A percentile compares a stretch with the other conserved stretches of the same genome.
phyloP scores from a whole-genome alignment of 495 filamentous ascomycete genomes.

The Xanthoparmelia taractica region DNA sequence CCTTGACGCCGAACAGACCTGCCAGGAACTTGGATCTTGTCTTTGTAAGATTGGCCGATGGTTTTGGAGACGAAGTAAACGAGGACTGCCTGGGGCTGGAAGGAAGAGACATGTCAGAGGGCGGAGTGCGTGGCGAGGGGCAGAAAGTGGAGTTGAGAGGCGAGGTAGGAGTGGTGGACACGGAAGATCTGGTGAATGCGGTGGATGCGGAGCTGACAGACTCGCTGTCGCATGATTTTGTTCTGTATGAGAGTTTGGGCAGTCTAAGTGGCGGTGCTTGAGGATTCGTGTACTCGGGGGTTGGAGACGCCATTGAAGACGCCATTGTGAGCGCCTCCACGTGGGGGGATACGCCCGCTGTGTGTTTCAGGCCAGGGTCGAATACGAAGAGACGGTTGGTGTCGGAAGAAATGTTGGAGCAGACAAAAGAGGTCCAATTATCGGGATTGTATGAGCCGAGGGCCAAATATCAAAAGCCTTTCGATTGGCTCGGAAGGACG shows the following conservation, averaged over 20 bases:
- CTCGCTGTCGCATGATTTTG: not conserved
- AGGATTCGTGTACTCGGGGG: not conserved
- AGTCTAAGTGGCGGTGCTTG: not conserved
- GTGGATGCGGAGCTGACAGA: slow-evolving; percentile 5
- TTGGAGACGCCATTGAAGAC: not conserved
- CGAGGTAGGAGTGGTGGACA: slow-evolving; percentile 5
- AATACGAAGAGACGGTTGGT: not conserved
- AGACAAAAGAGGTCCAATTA: not conserved
- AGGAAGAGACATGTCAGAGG: slow-evolving; percentile 8
- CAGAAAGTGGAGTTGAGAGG: slow-evolving; percentile 12
- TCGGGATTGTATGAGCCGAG: not conserved
- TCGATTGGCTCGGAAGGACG: not conserved
- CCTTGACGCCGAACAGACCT: slow-evolving; percentile 26
- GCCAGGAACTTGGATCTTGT: slow-evolving; percentile 23
- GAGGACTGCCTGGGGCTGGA: slow-evolving; percentile 5
- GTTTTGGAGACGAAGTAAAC: slow-evolving; percentile 6
- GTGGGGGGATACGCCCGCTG: not conserved
- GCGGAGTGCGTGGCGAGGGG: slow-evolving; percentile 6
- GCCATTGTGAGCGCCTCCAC: slow-evolving; percentile 8
- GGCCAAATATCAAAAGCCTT: not conserved
- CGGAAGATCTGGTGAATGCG: not conserved
- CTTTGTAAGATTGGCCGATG: slow-evolving; percentile 8
- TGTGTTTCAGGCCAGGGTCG: not conserved
- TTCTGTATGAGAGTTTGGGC: slow-evolving; percentile 8
- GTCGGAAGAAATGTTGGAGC: not conserved